Percentiles rank a stretch among this genome's conserved stretches.
phyloP scores from a whole-genome alignment of 768 basidiomycete species.

The Tulasnella calospora region DNA sequence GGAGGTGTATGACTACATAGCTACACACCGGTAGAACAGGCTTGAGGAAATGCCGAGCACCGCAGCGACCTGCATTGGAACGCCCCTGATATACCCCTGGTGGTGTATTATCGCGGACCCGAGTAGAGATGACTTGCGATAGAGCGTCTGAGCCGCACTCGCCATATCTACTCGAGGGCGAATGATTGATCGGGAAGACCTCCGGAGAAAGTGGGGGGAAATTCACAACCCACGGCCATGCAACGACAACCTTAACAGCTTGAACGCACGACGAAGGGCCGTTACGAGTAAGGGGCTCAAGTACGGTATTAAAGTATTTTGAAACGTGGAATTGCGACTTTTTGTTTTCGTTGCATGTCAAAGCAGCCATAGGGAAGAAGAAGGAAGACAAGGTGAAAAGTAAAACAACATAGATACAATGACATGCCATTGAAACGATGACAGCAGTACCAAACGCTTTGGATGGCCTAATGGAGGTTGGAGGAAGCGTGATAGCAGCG shows the following conservation, averaged over 20 bases:
- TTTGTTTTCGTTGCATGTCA: background rate
- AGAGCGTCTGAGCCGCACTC: constrained; percentile 4
- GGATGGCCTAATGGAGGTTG: background rate
- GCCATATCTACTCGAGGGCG: background rate
- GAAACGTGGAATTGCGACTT: background rate
- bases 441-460: background rate
- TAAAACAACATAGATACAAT: constrained; percentile 19
- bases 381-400: background rate
- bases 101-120: background rate
- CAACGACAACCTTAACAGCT: background rate
- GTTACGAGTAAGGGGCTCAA: background rate
- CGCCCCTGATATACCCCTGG: background rate
- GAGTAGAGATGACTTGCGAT: background rate
- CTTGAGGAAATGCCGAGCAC: background rate
- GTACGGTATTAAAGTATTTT: background rate
- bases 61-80: background rate
- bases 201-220: constrained; percentile 2
- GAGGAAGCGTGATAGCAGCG: constrained; percentile 1
- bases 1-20: background rate
- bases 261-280: background rate
- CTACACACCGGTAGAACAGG: background rate
- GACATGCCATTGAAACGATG: background rate
- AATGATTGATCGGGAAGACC: background rate
- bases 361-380: background rate
- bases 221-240: background rate